A percentile compares a stretch with the other conserved stretches of the same genome.
phyloP scores from a whole-genome alignment of 2,329 filamentous ascomycete genomes.

The Orbilia blumenaviensis region DNA sequence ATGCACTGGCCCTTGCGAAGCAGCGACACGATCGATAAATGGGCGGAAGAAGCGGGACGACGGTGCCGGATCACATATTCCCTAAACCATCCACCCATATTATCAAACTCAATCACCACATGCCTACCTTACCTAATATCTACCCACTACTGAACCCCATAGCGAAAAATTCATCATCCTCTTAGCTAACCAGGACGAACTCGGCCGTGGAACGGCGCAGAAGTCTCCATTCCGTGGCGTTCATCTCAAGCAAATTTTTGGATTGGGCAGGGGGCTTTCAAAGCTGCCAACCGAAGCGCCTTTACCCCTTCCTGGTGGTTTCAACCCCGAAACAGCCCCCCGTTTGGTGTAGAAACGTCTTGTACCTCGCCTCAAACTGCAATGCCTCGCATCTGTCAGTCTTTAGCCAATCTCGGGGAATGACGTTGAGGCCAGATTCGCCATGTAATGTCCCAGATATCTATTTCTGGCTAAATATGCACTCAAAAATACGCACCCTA shows the following conservation, averaged over 20 bases:
- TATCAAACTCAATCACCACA: neutral
- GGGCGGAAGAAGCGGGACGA: conserved; percentile 45
- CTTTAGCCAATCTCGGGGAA: conserved; percentile 8
- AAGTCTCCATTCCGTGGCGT: neutral
- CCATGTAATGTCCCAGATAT: neutral
- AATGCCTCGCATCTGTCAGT: conserved; percentile 22
- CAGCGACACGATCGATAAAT: neutral
- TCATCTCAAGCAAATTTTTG: neutral
- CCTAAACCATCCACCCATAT: conserved; percentile 6
- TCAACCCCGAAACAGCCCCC: conserved; percentile 37
- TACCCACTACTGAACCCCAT: neutral
- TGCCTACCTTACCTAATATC: neutral
- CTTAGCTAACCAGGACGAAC: neutral
- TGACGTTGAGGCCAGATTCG: conserved; percentile 14
- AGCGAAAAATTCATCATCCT: too few relatives aligned
- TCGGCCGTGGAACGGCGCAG: neutral
- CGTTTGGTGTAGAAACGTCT: conserved; percentile 21
- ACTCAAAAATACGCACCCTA: neutral
- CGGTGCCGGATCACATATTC: conserved; percentile 31
- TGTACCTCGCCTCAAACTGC: conserved; percentile 43
- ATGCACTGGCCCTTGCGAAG: conserved; percentile 1
- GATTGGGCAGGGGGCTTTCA: neutral
- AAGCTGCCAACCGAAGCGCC: conserved; percentile 36
- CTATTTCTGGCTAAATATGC: neutral
- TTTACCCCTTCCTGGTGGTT: conserved; percentile 25